Evolutionary conservation across 306 rosid species (phyloP), one percentile per base, ranked within the genome.

Genomic region (Medicago arabica): DNA sequence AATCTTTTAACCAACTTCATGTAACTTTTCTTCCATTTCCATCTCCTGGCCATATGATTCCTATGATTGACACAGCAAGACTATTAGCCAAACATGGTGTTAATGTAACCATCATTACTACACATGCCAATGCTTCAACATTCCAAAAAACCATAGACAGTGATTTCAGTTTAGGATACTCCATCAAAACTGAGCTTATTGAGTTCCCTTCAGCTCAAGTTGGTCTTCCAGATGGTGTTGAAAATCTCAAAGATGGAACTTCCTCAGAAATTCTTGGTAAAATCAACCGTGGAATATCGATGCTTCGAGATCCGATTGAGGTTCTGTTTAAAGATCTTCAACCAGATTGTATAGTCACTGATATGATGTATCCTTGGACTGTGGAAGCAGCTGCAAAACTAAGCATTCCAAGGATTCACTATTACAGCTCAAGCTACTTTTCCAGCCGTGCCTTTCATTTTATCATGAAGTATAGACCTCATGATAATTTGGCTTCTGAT

Each of bases 21-120:
- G 69, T 55, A 4, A 21, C 38, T 58, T 80, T 80, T 16, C 40
- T 80, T 41, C 84, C 84, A 51, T 81, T 8, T 54, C 81, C 65
- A 53, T 7, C 69, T 1, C 84, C 84, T 13, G 81, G 84, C 2
- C 84, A 81, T 23, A 75, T 75, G 84, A 75, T 3, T 28, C 81
- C 84, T 0, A 75, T 81, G 81, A 4, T 75, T 5, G 80, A 75
- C 31, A 69, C 81, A 8, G 81, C 84, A 39, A 69, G 84, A 18
- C 17, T 81, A 75, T 81, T 81, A 63, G 78, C 84, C 13, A 81
- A 21, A 15, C 78, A 70, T 43, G 78, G 81, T 53, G 78, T 21
- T 41, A 63, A 12, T 53, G 84, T 75, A 3, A 75, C 81, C 39
- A 75, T 81, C 0, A 75, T 81, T 53, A 25, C 80, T 10, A 75